phyloP scores from a whole-genome alignment of 2,329 filamentous ascomycete species.

The Ascochyta clinopodiicola region DNA sequence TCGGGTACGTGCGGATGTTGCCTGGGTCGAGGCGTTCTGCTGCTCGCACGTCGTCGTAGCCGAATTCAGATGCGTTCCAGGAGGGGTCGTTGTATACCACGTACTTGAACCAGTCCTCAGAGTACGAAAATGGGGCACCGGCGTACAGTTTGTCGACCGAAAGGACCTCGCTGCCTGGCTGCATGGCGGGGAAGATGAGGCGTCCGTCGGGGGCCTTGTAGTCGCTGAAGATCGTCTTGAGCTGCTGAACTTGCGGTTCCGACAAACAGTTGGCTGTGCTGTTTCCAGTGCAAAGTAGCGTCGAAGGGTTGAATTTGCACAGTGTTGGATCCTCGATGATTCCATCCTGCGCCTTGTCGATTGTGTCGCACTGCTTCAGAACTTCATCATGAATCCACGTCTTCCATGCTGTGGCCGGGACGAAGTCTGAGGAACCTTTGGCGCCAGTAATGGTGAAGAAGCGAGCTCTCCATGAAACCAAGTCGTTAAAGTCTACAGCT shows the following conservation, averaged over 20 bases:
- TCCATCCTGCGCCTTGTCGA: slow-evolving; percentile 57
- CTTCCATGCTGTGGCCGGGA: slow-evolving; percentile 30
- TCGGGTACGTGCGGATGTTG: slow-evolving; percentile 47
- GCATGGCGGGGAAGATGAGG: slow-evolving; percentile 57
- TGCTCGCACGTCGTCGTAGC: slow-evolving; percentile 30
- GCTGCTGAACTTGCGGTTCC: slow-evolving; percentile 50
- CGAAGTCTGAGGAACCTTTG: slow-evolving; percentile 30
- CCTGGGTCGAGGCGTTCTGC: slow-evolving; percentile 46
- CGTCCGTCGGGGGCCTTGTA: slow-evolving; percentile 51
- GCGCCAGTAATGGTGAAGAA: slow-evolving; percentile 40
- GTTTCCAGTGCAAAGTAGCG: slow-evolving; percentile 42
- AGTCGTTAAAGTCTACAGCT: slow-evolving; percentile 39
- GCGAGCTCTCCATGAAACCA: slow-evolving; percentile 37
- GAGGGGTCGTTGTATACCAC: slow-evolving; percentile 50
- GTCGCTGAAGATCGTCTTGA: slow-evolving; percentile 52
- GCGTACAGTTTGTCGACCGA: slow-evolving; percentile 48
- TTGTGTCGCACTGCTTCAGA: slow-evolving; percentile 57
- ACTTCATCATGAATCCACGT: slow-evolving; percentile 52
- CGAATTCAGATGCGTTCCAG: slow-evolving; percentile 31
- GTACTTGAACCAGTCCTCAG: slow-evolving; percentile 54
- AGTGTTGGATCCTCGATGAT: slow-evolving; percentile 54
- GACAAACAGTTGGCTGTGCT: slow-evolving; percentile 50
- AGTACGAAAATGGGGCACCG: slow-evolving; percentile 48
- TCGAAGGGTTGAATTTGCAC: slow-evolving; percentile 47
- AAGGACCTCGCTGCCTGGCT: slow-evolving; percentile 54